Conservation (phyloP, 2,329 filamentous ascomycete genomes). For the Lecanosticta acicola region DNA sequence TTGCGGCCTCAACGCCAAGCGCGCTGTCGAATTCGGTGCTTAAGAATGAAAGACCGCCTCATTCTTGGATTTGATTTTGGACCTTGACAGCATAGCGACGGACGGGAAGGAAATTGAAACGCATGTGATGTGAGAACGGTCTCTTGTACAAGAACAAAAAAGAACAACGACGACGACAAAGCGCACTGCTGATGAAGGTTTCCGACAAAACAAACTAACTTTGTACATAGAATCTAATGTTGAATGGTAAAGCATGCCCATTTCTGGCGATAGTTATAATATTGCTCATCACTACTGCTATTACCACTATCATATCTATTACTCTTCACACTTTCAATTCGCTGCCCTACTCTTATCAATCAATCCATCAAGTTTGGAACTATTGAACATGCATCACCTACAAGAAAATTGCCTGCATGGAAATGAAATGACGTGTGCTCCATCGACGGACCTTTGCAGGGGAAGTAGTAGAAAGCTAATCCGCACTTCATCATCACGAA, state of each 20-base stretch:
- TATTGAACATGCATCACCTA: neutral
- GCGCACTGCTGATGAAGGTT: too few relatives aligned
- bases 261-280: too few relatives aligned
- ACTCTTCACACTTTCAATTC: too few relatives aligned
- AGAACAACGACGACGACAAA: too few relatives aligned
- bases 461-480: neutral
- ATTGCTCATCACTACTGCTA: neutral
- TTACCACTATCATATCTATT: too few relatives aligned
- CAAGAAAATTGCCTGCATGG: neutral
- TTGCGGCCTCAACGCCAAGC: constrained; percentile 30
- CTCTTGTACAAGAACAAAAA: too few relatives aligned
- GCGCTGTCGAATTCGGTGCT: constrained; percentile 22
- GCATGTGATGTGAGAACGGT: too few relatives aligned
- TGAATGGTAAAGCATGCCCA: neutral
- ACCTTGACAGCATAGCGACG: neutral
- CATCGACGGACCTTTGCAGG: neutral
- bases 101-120: too few relatives aligned
- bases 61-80: neutral
- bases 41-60: constrained; percentile 5
- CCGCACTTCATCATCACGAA: neutral
- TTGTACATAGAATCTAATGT: neutral
- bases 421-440: too few relatives aligned
- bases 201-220: too few relatives aligned
- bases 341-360: too few relatives aligned
- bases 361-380: too few relatives aligned